phyloP scores from a whole-genome alignment of 495 filamentous ascomycete species.

The Aspergillus coremiiformis region DNA sequence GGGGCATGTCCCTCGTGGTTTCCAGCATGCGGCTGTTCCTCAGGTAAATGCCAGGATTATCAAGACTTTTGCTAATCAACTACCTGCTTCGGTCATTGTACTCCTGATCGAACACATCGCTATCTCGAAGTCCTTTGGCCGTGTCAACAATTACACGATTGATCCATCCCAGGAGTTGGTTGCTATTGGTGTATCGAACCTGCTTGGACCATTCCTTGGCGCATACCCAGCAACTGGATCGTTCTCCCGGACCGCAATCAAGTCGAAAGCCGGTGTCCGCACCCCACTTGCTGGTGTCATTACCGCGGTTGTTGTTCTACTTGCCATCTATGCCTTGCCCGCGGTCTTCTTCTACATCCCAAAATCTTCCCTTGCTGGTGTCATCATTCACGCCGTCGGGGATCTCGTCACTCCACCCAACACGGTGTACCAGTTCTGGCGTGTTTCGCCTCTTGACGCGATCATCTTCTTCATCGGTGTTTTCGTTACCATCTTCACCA shows the following conservation, averaged over 20 bases:
- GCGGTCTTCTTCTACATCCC: conserved; percentile 96
- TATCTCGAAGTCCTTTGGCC: conserved; percentile 97
- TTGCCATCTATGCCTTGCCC: conserved; percentile 91
- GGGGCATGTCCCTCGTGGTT: conserved; percentile 71
- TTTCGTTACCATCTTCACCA: conserved; percentile 78
- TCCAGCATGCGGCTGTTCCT: conserved; percentile 75
- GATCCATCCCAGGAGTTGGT: conserved; percentile 95
- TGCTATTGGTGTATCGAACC: conserved; percentile 86
- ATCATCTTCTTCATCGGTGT: conserved; percentile 94
- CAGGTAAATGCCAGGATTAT: conserved; percentile 57
- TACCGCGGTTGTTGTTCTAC: conserved; percentile 77
- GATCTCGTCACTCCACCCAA: conserved; percentile 93
- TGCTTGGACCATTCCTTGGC: conserved; percentile 89
- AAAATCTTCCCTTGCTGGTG: conserved; percentile 72
- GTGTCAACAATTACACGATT: conserved; percentile 97
- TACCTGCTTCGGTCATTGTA: conserved; percentile 84
- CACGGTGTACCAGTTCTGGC: conserved; percentile 94
- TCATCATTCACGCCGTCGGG: conserved; percentile 96
- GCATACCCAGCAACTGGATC: conserved; percentile 93
- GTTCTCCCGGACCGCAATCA: conserved; percentile 95
- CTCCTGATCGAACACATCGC: conserved; percentile 92
- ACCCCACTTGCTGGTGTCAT: conserved; percentile 90
- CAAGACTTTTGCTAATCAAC: conserved; percentile 49
- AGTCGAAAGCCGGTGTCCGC: conserved; percentile 93
- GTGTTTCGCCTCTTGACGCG: conserved; percentile 81